Percentiles rank a stretch among this genome's conserved stretches.
Conservation (phyloP, 1,139 yeast species). For the Trichomonascaceae sp. region DNA sequence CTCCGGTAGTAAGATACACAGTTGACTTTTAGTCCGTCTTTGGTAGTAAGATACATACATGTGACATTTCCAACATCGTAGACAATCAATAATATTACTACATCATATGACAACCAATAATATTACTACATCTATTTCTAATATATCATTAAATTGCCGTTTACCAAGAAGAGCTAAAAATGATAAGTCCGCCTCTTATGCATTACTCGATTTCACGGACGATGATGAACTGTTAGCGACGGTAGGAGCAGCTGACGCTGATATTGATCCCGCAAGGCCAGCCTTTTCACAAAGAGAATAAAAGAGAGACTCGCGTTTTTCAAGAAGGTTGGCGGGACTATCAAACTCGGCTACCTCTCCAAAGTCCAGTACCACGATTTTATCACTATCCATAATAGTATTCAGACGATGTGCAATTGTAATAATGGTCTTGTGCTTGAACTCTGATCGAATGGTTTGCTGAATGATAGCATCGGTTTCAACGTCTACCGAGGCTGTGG, state of each 20-base stretch:
- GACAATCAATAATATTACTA: too few relatives aligned
- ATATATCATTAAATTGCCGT: too few relatives aligned
- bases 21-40: too few relatives aligned
- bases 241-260: neutral
- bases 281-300: conserved; percentile 65
- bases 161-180: neutral
- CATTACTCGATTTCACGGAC: neutral
- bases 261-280: conserved; percentile 23
- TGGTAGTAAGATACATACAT: too few relatives aligned
- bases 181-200: neutral
- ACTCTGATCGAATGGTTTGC: conserved; percentile 59
- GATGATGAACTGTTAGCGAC: neutral
- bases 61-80: too few relatives aligned
- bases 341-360: conserved; percentile 70
- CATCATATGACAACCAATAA: too few relatives aligned
- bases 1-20: too few relatives aligned
- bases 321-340: conserved; percentile 47
- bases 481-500: conserved; percentile 79
- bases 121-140: too few relatives aligned
- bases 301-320: conserved; percentile 42
- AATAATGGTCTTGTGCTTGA: conserved; percentile 58
- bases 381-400: conserved; percentile 74
- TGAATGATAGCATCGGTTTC: conserved; percentile 72
- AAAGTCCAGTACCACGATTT: conserved; percentile 56
- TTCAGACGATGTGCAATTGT: conserved; percentile 80